Percentiles rank a stretch among this genome's conserved stretches.
These are phyloP conservation scores for Stephanodiscus triporus DNA, from an alignment of 108 stramenopile species.

Conservation along the genomic window DNA sequence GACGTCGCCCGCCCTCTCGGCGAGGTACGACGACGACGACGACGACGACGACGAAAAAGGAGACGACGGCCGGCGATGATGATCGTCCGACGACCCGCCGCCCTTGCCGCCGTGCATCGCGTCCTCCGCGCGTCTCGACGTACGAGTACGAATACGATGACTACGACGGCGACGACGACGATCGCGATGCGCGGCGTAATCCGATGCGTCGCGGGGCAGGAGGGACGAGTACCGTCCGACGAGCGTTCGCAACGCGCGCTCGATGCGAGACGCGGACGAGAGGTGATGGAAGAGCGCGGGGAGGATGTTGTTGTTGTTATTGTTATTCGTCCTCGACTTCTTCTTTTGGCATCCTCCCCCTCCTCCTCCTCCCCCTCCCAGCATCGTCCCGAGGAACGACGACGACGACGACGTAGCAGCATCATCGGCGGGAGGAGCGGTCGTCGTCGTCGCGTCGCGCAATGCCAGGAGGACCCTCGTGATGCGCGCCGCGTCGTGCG, in stretches of 20 bases:
- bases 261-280: constrained; percentile 27
- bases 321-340: no score
- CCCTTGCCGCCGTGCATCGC: no score
- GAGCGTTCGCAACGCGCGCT: constrained; percentile 34
- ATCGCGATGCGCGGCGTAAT: constrained; percentile 19
- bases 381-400: no score
- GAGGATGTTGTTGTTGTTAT: no score
- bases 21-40: constrained; percentile 23
- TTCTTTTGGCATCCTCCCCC: no score
- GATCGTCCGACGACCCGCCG: no score
- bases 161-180: not conserved
- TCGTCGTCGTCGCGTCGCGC: constrained; percentile 23
- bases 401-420: constrained; percentile 1
- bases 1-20: constrained; percentile 19
- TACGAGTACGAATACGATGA: constrained; percentile 19
- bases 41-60: constrained; percentile 1
- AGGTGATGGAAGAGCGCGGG: constrained; percentile 40
- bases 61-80: no score
- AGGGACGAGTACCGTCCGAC: constrained; percentile 18
- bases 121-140: no score
- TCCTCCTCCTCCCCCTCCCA: no score
- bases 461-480: constrained; percentile 31
- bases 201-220: constrained; percentile 22
- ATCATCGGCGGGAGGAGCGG: not conserved
- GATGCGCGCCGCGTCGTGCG: constrained; percentile 39